Evolutionary conservation across 2,329 filamentous ascomycete species (phyloP).

Genomic region (Colletotrichum sp.): DNA sequence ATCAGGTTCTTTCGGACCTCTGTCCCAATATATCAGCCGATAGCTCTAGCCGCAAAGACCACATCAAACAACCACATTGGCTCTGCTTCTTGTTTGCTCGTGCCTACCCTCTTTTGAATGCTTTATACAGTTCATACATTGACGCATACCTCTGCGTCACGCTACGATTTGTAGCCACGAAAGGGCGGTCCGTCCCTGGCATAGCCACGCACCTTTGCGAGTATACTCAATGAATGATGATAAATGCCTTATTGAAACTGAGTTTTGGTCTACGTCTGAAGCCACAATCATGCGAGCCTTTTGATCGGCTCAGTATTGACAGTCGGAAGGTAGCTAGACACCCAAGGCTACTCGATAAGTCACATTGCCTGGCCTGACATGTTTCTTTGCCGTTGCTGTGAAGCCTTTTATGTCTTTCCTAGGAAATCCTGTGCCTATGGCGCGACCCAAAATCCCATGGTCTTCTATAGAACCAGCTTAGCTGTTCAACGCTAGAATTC

Average conservation of each 20-base stretch:
- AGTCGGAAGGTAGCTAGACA: background rate
- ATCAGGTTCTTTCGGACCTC: background rate
- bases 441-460: background rate
- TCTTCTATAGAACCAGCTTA: background rate
- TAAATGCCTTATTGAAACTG: background rate
- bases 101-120: background rate
- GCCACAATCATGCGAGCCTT: background rate
- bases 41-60: rapidly evolving
- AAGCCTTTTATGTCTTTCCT: background rate
- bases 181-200: background rate
- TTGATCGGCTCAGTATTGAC: background rate
- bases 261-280: background rate
- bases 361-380: background rate
- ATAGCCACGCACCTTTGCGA: background rate
- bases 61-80: rapidly evolving
- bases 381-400: background rate
- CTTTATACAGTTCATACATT: background rate
- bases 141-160: background rate
- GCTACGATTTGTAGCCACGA: background rate
- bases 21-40: background rate
- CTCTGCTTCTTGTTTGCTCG: background rate
- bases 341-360: rapidly evolving
- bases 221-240: background rate
- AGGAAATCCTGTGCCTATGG: background rate
- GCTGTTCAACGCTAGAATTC: background rate